Conservation (phyloP, 2,329 filamentous ascomycete species). For the Dothideomycetes sp. region DNA sequence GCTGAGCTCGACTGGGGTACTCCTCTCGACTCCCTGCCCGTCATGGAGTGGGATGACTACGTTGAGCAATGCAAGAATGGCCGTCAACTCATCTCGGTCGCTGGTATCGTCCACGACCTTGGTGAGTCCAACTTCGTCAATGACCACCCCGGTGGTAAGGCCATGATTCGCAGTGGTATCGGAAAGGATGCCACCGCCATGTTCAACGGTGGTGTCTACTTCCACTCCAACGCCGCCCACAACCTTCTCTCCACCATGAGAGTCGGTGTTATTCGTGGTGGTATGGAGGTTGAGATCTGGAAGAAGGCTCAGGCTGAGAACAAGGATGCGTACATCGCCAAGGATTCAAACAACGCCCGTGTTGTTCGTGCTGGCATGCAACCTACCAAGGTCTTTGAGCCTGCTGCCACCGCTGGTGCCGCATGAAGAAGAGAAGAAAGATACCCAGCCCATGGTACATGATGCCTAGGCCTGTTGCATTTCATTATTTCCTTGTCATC, state of each 20-base stretch:
- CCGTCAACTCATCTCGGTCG: conserved; percentile 66
- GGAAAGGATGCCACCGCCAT: conserved; percentile 84
- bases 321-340: conserved; percentile 71
- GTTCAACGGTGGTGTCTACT: conserved; percentile 87
- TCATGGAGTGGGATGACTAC: conserved; percentile 81
- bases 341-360: conserved; percentile 69
- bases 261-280: conserved; percentile 75
- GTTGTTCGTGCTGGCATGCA: conserved; percentile 81
- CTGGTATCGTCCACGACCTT: conserved; percentile 80
- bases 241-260: conserved; percentile 83
- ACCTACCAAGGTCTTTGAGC: conserved; percentile 72
- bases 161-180: conserved; percentile 70
- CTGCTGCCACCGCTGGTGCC: conserved; percentile 73
- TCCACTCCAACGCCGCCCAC: conserved; percentile 83
- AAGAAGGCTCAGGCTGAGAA: conserved; percentile 77
- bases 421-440: conserved; percentile 56
- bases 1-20: conserved; percentile 75
- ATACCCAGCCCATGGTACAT: conserved; percentile 9
- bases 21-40: conserved; percentile 74
- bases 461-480: conserved; percentile 4
- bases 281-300: conserved; percentile 88
- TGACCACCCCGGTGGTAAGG: conserved; percentile 83
- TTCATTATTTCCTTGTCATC: conserved; percentile 3
- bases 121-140: conserved; percentile 62
- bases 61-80: conserved; percentile 69